phyloP scores from a whole-genome alignment of 495 filamentous ascomycete species.

The Penicillium maclennaniae region DNA sequence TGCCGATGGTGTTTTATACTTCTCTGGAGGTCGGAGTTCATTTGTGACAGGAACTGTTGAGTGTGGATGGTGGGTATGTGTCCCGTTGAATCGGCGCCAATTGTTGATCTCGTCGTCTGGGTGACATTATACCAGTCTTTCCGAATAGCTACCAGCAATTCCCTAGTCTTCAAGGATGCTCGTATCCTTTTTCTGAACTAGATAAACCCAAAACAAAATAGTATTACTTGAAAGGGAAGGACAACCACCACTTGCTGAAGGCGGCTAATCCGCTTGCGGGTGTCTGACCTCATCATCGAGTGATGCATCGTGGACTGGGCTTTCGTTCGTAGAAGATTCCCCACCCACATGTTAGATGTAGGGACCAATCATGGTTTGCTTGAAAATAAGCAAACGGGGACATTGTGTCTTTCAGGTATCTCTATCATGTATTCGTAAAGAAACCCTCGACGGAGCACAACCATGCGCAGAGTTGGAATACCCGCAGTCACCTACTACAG shows the following conservation, averaged over 20 bases:
- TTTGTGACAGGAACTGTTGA: slow-evolving; percentile 43
- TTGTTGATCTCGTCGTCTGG: background rate
- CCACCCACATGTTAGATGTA: background rate
- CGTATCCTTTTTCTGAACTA: background rate
- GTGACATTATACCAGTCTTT: background rate
- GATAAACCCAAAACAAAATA: background rate
- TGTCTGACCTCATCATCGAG: background rate
- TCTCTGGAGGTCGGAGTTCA: slow-evolving; percentile 34
- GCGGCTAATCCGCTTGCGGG: background rate
- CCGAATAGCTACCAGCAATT: too few species aligned
- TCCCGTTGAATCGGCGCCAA: slow-evolving; percentile 4
- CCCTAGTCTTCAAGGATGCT: background rate
- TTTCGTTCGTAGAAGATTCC: background rate
- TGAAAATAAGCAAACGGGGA: background rate
- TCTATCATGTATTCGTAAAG: background rate
- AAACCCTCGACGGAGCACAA: background rate
- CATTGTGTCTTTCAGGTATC: background rate
- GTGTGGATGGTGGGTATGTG: slow-evolving; percentile 44
- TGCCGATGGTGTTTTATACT: slow-evolving; percentile 42
- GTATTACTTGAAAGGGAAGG: background rate
- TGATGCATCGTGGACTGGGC: slow-evolving; percentile 4
- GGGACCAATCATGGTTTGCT: slow-evolving; percentile 1
- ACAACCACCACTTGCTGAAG: background rate
- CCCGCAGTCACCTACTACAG: background rate
- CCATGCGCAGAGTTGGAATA: slow-evolving; percentile 2